Percentiles rank a stretch among this genome's conserved stretches.
Conservation (phyloP, 805 yeast species). For the Saccharomycopsis sp. region DNA sequence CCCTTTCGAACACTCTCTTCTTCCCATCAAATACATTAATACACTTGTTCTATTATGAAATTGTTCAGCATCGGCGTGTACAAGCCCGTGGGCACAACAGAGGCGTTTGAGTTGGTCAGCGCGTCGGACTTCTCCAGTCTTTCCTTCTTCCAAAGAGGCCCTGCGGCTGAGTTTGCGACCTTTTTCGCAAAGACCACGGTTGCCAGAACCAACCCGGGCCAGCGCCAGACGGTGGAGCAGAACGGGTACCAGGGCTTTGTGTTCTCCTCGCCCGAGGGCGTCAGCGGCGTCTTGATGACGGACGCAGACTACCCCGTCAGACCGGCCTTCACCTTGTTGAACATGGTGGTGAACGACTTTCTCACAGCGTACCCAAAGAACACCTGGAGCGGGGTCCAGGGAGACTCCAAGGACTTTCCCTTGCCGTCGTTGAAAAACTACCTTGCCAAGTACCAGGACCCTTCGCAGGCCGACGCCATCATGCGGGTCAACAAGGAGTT, state of each 20-base stretch:
- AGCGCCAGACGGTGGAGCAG: slow-evolving; percentile 91
- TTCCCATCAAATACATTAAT: neutral
- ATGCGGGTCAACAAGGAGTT: slow-evolving; percentile 97
- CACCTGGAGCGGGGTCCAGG: slow-evolving; percentile 48
- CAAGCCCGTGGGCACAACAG: slow-evolving; percentile 47
- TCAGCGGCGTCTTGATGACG: slow-evolving; percentile 84
- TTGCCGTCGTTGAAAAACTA: slow-evolving; percentile 60
- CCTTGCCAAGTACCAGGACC: slow-evolving; percentile 85
- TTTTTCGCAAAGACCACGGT: slow-evolving; percentile 89
- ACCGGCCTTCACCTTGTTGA: slow-evolving; percentile 89
- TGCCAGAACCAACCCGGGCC: slow-evolving; percentile 78
- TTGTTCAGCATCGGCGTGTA: slow-evolving; percentile 84
- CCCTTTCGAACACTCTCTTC: neutral
- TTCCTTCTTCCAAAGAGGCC: slow-evolving; percentile 76
- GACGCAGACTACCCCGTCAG: slow-evolving; percentile 96
- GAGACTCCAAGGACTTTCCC: slow-evolving; percentile 27
- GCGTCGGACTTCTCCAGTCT: slow-evolving; percentile 80
- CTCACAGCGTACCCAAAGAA: slow-evolving; percentile 67
- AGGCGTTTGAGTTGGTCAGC: slow-evolving; percentile 66
- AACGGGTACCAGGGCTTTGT: slow-evolving; percentile 82
- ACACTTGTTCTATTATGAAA: no score
- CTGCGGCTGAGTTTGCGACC: slow-evolving; percentile 88
- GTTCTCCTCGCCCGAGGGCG: slow-evolving; percentile 80
- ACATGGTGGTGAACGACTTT: slow-evolving; percentile 87
- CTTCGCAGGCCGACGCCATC: slow-evolving; percentile 91